Evolutionary conservation across 176 grass and related monocot species (phyloP), one percentile per base, ranked within the genome.

Genomic region (Avena insularis): DNA sequence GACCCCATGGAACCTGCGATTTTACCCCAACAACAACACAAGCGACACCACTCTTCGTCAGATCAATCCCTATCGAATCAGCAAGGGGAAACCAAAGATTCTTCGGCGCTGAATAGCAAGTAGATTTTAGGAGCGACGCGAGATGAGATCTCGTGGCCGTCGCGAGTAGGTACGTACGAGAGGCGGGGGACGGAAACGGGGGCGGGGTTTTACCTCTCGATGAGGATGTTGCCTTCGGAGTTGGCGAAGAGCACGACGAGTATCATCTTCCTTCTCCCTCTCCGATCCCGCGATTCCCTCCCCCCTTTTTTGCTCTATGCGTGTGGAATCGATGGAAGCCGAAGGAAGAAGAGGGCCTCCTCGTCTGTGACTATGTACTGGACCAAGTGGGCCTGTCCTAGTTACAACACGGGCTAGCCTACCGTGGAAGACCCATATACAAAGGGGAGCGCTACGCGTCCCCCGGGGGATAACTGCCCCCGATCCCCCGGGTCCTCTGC

Each of bases 1-100:
- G 80, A 98, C 90, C 72, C 96, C 96, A 87, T 98, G 93, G 90
- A 98, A 96, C 20, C 96, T 98, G 76, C 53, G 76, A 11, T 8
- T 11, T 5, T 4, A 33, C 6, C 0, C 29, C 29, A 31, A 31
- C 29, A 31, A 31, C 29, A 1, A 8, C 36, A 19, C 27, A 71
- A 47, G 36, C 36, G 4, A 38, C 36, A 38, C 36, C 43, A 5
- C 11, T 9, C 25, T 12, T 15, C 31, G 6, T 50, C 2, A 16
- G 51, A 13, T 54, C 14, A 54, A 54, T 51, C 12, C 50, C 12
- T 12, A 13, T 51, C 12, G 13, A 54, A 16, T 38, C 51, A 55
- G 21, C 7, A 53, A 33, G 12, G 23, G 11, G 0, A 58, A 17
- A 17, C n/a, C 43, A 3, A 3, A 64, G 77, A 79, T 80, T 64